Base-by-base conservation (phyloP, 2,329 filamentous ascomycete species). In the Phymatotrichopsis omnivora region DNA sequence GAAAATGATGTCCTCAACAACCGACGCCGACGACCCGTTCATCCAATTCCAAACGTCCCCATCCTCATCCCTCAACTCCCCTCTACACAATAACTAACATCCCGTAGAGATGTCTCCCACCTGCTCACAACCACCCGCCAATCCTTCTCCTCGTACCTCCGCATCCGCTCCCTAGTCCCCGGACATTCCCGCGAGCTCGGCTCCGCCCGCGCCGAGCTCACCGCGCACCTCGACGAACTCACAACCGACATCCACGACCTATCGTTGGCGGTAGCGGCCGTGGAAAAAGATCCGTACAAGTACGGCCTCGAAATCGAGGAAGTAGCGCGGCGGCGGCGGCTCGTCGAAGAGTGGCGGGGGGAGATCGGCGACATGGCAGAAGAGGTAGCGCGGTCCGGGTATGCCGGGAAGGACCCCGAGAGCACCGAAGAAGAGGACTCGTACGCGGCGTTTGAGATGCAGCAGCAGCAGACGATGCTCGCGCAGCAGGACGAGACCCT, bases 131-230 rank as follows among this genome's bases (percentile, higher is more conserved):
- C 76, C 11, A 82, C 85, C 42, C 81, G 89, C 7, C 80, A 87
- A 41, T 78, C 95, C 46, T 95, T 95, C 71, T 80, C 83, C 54
- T 95, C 87, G 12, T 98, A 94, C 69, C 75, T 94, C 32, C 89
- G 91, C 61, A 98, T 98, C 67, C 85, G 86, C 61, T 91, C 86
- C 34, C 80, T 93, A 8, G 41, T 42, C 4, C 42, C 47, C 25
- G n/a, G n/a, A n/a, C 36, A 24, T 39, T 87, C 84, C 14, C 86
- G 85, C 10, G 91, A 98, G 63, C 84, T 98, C 49, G 76, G 83
- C 60, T 78, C 81, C 41, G 89, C 82, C 34, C 75, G 80, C 45
- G 62, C 74, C 45, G 82, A 87, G 56, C 78, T 91, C 58, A 70
- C 76, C 54, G 57, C 66, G 25, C 69, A 80, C 19, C 75, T 91